Evolutionary conservation across 2,329 filamentous ascomycete genomes (phyloP).

Genomic region (Botrytis hyacinthi): DNA sequence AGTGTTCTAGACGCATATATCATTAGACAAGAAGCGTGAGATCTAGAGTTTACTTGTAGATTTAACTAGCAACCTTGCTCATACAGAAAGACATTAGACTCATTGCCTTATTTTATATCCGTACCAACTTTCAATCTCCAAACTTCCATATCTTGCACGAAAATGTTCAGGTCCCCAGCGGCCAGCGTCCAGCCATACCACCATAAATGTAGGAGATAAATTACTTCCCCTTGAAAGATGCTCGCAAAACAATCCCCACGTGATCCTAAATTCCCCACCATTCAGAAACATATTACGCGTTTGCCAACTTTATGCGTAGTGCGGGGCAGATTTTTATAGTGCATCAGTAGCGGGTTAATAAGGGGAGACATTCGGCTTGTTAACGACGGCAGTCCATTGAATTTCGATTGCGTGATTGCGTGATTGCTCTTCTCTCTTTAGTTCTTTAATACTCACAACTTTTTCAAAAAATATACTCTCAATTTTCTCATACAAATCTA

Average conservation of each 20-base stretch:
- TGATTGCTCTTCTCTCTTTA: neutral
- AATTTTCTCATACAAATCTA: neutral
- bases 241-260: neutral
- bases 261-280: slow-evolving; percentile 9
- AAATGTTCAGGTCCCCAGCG: neutral
- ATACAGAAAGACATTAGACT: neutral
- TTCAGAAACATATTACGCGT: neutral
- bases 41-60: neutral
- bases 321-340: slow-evolving; percentile 19
- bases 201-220: neutral
- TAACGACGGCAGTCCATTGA: neutral
- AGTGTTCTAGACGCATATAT: neutral
- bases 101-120: neutral
- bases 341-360: slow-evolving; percentile 12
- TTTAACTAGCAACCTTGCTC: neutral
- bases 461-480: neutral
- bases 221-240: neutral
- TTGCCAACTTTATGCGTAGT: slow-evolving; percentile 11
- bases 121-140: neutral
- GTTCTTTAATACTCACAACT: neutral
- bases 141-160: no score
- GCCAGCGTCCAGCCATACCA: neutral
- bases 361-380: slow-evolving; percentile 4
- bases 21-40: neutral
- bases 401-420: slow-evolving; percentile 10